A percentile compares a stretch with the other conserved stretches of the same genome.
Evolutionary conservation across 306 rosid species (phyloP).

Genomic region (Glycine tomentella): DNA sequence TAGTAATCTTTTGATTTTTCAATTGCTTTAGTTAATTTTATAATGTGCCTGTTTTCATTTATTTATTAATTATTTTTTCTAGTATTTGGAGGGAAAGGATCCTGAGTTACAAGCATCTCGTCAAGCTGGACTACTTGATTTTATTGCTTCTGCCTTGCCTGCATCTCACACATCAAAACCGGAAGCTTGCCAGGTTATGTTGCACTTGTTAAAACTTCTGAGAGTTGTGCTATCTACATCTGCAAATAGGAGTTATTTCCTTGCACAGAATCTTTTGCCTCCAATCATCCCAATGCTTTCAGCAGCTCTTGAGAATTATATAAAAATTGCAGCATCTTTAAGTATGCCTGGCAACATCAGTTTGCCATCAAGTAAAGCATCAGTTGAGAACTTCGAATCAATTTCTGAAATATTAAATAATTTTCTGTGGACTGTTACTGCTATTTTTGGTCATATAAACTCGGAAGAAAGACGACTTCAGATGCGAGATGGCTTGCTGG

Average conservation of each 20-base stretch:
- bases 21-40: conserved; percentile 35
- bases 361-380: conserved; percentile 74
- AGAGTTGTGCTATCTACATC: conserved; percentile 77
- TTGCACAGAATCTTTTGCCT: conserved; percentile 90
- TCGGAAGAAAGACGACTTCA: conserved; percentile 86
- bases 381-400: conserved; percentile 84
- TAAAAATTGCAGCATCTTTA: conserved; percentile 92
- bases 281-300: conserved; percentile 96
- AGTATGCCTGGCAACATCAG: conserved; percentile 67
- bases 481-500: conserved; percentile 95
- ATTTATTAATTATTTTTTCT: conserved; percentile 38
- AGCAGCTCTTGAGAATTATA: conserved; percentile 94
- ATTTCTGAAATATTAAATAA: conserved; percentile 88
- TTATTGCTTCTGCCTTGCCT: conserved; percentile 96
- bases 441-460: conserved; percentile 80
- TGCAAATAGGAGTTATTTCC: conserved; percentile 91
- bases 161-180: conserved; percentile 98
- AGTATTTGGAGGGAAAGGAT: conserved; percentile 97
- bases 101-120: conserved; percentile 94
- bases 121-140: conserved; percentile 95
- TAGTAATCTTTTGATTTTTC: not conserved
- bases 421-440: conserved; percentile 82
- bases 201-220: conserved; percentile 85
- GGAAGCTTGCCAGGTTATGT: conserved; percentile 92
- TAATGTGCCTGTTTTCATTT: conserved; percentile 29